Conservation (phyloP, 176 grass and related monocot genomes). For the Bromus sterilis region DNA sequence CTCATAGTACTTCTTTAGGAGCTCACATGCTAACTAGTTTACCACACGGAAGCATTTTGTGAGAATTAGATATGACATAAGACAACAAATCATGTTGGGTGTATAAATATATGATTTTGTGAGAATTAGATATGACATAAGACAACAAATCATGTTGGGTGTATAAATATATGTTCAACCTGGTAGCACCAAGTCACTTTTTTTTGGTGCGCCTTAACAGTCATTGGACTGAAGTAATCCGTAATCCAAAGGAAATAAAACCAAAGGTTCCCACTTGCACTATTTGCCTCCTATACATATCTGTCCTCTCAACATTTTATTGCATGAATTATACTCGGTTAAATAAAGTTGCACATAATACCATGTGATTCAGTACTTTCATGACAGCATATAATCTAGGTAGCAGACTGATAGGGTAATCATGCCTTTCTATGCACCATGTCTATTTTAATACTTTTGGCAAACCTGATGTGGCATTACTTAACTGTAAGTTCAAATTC, state of each 20-base stretch:
- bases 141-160: not conserved
- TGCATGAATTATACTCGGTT: not conserved
- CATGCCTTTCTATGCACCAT: not conserved
- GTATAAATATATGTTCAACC: not conserved
- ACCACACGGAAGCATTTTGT: not conserved
- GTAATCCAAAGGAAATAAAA: not conserved
- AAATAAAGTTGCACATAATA: not conserved
- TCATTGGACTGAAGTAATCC: not conserved
- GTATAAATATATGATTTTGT: not conserved
- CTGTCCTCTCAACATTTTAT: not conserved
- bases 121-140: not conserved
- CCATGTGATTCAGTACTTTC: conserved; percentile 7
- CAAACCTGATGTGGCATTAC: conserved; percentile 3
- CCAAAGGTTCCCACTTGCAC: not conserved
- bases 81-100: not conserved
- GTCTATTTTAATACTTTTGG: conserved; percentile 7
- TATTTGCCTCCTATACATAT: not conserved
- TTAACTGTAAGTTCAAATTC: conserved; percentile 31
- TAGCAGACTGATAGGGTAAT: not conserved
- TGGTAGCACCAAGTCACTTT: not conserved
- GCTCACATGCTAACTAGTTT: not conserved
- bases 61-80: not conserved
- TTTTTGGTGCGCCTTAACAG: not conserved
- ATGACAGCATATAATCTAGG: not conserved
- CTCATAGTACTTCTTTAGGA: not conserved